Percentiles rank a stretch among this genome's conserved stretches.
These are phyloP conservation scores for Neodidymelliopsis sp. DNA, from an alignment of 2,329 filamentous ascomycete genomes.

Conservation along the genomic window DNA sequence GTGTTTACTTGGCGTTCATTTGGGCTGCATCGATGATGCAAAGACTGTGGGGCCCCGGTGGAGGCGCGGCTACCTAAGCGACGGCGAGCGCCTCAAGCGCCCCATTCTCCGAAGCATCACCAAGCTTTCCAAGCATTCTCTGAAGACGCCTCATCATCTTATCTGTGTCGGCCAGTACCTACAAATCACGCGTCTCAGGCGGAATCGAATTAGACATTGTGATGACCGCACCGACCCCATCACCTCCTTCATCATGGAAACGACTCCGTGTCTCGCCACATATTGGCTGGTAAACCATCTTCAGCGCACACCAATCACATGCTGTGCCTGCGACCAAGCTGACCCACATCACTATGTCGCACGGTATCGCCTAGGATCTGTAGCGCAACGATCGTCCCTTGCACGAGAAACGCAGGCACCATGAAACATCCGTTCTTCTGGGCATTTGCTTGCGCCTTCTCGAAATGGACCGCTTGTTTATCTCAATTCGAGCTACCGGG, in stretches of 20 bases:
- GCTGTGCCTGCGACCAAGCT: not conserved
- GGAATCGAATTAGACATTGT: constrained; percentile 1
- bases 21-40: constrained; percentile 19
- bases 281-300: constrained; percentile 1
- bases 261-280: constrained; percentile 6
- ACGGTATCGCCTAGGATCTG: constrained; percentile 13
- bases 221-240: constrained; percentile 3
- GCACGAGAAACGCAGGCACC: constrained; percentile 7
- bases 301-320: constrained; percentile 17
- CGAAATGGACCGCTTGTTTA: constrained; percentile 28
- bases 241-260: constrained; percentile 9
- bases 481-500: constrained; percentile 14
- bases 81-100: not conserved
- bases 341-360: constrained; percentile 16
- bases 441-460: constrained; percentile 23
- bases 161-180: not conserved
- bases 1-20: no score
- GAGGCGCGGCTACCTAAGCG: not conserved
- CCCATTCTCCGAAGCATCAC: constrained; percentile 16
- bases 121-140: constrained; percentile 25
- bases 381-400: constrained; percentile 18
- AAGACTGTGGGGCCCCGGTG: constrained; percentile 9
- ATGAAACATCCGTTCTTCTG: constrained; percentile 13
- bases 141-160: constrained; percentile 1
- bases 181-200: not conserved